Percentiles rank a stretch among this genome's conserved stretches.
Evolutionary conservation across 768 basidiomycete genomes (phyloP).

Genomic region (Asterophora parasitica): DNA sequence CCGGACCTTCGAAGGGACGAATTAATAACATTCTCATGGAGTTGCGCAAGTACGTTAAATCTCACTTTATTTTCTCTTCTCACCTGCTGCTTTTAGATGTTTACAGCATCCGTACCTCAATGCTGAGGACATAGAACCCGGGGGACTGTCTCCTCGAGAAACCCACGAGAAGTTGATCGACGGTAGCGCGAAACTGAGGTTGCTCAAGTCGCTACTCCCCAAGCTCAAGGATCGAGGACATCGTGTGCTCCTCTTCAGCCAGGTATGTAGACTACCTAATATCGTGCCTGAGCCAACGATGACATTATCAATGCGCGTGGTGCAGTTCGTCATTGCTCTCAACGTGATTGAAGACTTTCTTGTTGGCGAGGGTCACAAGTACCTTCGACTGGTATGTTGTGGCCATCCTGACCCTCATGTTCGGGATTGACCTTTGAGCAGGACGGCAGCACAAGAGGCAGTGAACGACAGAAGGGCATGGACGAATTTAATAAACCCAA

Average conservation of each 20-base stretch:
- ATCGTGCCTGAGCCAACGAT: too few relatives aligned
- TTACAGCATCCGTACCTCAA: slow-evolving; percentile 91
- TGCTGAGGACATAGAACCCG: slow-evolving; percentile 73
- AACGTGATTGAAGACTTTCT: slow-evolving; percentile 89
- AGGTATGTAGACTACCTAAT: slow-evolving; percentile 42
- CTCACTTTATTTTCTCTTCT: background rate
- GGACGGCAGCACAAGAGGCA: slow-evolving; percentile 88
- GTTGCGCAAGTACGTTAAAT: slow-evolving; percentile 62
- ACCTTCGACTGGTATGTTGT: slow-evolving; percentile 62
- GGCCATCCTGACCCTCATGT: slow-evolving; percentile 1
- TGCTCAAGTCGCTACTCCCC: slow-evolving; percentile 73
- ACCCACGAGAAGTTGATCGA: slow-evolving; percentile 77
- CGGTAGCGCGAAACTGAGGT: slow-evolving; percentile 79
- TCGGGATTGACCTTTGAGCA: slow-evolving; percentile 25
- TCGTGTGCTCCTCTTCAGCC: slow-evolving; percentile 88
- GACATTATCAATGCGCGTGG: background rate
- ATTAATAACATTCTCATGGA: slow-evolving; percentile 88
- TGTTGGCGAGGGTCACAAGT: slow-evolving; percentile 73
- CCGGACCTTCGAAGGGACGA: slow-evolving; percentile 42
- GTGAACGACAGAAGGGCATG: slow-evolving; percentile 88
- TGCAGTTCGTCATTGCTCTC: slow-evolving; percentile 81
- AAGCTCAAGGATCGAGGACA: slow-evolving; percentile 83
- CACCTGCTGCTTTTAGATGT: slow-evolving; percentile 44
- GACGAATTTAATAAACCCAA: slow-evolving; percentile 87
- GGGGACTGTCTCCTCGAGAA: slow-evolving; percentile 47